These are phyloP conservation scores for Dactylonectria estremocensis DNA, from an alignment of 2,329 filamentous ascomycete species.

Conservation along the genomic window DNA sequence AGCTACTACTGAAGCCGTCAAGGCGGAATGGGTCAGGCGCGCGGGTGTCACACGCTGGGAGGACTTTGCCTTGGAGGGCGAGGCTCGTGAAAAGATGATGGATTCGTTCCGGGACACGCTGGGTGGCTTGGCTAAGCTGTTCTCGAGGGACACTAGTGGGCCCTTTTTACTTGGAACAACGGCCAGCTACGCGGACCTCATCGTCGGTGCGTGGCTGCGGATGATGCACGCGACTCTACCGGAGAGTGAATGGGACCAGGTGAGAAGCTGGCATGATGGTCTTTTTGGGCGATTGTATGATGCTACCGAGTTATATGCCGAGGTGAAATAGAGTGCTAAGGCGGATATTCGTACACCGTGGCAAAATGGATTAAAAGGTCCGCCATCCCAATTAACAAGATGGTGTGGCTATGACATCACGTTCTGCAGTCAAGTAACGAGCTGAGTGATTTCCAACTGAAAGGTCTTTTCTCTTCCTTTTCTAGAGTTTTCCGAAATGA, in stretches of 20 bases:
- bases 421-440: too few species aligned
- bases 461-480: too few species aligned
- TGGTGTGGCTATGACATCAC: too few species aligned
- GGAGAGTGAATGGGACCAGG: conserved; percentile 62
- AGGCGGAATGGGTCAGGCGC: conserved; percentile 65
- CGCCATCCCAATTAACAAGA: too few species aligned
- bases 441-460: too few species aligned
- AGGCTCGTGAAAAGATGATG: conserved; percentile 57
- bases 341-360: too few species aligned
- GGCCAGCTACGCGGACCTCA: conserved; percentile 69
- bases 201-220: conserved; percentile 70
- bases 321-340: neutral
- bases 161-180: conserved; percentile 64
- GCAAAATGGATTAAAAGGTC: too few species aligned
- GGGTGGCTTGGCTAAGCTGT: conserved; percentile 60
- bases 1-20: conserved; percentile 56
- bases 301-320: neutral
- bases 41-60: conserved; percentile 62
- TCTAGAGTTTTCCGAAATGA: too few species aligned
- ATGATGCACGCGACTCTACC: conserved; percentile 61
- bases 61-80: conserved; percentile 56
- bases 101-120: conserved; percentile 59
- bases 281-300: conserved; percentile 61
- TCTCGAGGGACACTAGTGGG: conserved; percentile 55
- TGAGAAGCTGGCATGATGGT: conserved; percentile 65